Base-by-base conservation (phyloP, 1,284 basidiomycete genomes). In the Ceratorhiza oryzae-sativae region DNA sequence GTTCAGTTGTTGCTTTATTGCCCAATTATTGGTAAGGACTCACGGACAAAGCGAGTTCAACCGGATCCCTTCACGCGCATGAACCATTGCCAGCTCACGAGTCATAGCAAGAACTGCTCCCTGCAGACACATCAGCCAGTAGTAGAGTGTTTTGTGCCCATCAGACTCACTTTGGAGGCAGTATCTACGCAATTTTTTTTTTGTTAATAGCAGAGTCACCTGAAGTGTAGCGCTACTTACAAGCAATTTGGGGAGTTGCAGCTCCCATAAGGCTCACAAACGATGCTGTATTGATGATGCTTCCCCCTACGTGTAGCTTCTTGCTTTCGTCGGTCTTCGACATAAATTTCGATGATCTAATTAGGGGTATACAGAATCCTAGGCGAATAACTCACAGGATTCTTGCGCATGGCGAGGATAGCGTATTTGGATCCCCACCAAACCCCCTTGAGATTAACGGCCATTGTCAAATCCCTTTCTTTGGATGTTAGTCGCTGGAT, bases 391-490 rank as follows among this genome's bases (percentile, higher is more conserved):
- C 63, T 5, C 49, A 67, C 63, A 13, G 92, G 87, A 82, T 98
- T 98, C 75, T 93, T 83, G 75, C 94, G 89, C 96, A 98, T 98
- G 27, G 96, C 97, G 70, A 91, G 84, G 79, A 98, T 95, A 6
- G 95, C 96, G 79, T 98, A 91, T 82, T 98, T 97, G 86, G 92
- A 96, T 55, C 97, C 96, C 89, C 91, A 98, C 96, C 96, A 98
- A 73, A 98, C 97, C 71, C 96, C 96, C 82, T 98, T 98, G 80
- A 97, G 88, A 81, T 98, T 98, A 83, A 98, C 91, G 74, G 88
- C 85, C 90, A 96, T 94, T 4, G 93, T 95, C 72, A 95, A 84
- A 80, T 97, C 94, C 74, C 73, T 75, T 42, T 13, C 5, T 25
- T 36, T 12, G 8, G 2, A 23, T 12, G 30, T 34, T 10, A 41